Percentiles rank a stretch among this genome's conserved stretches.
Evolutionary conservation across 2,329 filamentous ascomycete species (phyloP).

Genomic region (Xylaria polymorpha): DNA sequence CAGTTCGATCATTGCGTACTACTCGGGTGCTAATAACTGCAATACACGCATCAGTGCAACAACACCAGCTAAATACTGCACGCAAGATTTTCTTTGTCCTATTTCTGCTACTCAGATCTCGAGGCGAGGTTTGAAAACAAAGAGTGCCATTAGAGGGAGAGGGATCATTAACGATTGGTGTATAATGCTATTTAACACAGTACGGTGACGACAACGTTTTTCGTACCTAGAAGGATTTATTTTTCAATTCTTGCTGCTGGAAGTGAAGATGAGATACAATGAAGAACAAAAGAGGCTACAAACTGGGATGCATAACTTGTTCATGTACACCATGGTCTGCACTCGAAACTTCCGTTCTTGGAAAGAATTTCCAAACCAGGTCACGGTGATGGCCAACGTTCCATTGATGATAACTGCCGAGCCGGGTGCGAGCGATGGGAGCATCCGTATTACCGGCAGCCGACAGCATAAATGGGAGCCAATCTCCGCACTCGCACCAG

Average conservation of each 20-base stretch:
- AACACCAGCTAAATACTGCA: neutral
- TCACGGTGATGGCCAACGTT: neutral
- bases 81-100: neutral
- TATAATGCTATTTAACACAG: neutral
- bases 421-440: neutral
- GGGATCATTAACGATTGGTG: neutral
- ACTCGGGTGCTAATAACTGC: neutral
- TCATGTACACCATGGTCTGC: neutral
- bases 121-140: neutral
- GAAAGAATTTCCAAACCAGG: neutral
- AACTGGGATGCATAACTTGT: neutral
- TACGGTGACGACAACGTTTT: neutral
- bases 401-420: conserved; percentile 33
- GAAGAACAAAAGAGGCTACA: neutral
- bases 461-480: conserved; percentile 34
- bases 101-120: neutral
- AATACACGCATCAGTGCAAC: neutral
- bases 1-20: neutral
- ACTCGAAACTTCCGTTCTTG: too few relatives aligned
- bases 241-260: neutral
- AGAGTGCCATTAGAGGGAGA: neutral
- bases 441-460: conserved; percentile 34
- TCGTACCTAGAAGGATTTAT: neutral
- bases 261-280: neutral
- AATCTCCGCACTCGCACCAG: conserved; percentile 28